phyloP scores from a whole-genome alignment of 73 alveolate genomes.

The Symbiodinium natans region DNA sequence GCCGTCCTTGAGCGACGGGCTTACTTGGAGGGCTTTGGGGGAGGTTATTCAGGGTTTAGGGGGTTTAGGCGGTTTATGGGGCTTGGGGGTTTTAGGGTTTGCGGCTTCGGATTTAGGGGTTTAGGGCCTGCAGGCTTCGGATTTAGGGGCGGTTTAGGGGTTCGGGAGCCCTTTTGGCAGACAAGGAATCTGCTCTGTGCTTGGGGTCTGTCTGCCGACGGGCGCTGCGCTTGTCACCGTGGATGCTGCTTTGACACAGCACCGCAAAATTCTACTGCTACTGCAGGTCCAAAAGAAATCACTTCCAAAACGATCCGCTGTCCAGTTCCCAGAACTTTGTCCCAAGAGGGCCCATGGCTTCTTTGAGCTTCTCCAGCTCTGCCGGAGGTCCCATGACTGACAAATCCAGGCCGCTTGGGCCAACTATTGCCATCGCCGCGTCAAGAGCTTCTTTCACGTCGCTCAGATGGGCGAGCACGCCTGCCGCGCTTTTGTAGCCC shows the following conservation, averaged over 20 bases:
- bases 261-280: not conserved
- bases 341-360: not conserved
- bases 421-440: not conserved
- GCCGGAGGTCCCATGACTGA: not conserved
- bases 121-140: too few relatives aligned
- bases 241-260: not conserved
- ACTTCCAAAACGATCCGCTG: slow-evolving; percentile 1
- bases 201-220: too few relatives aligned
- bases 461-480: not conserved
- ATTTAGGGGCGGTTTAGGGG: too few relatives aligned
- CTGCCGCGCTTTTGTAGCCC: not conserved
- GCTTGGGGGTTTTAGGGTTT: too few relatives aligned
- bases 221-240: not conserved
- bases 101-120: too few relatives aligned
- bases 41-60: too few relatives aligned
- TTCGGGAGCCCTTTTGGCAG: too few relatives aligned
- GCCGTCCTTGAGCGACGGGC: not conserved
- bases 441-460: slow-evolving; percentile 14
- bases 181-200: too few relatives aligned
- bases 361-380: slow-evolving; percentile 3
- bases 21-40: too few relatives aligned
- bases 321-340: slow-evolving; percentile 24
- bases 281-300: not conserved
- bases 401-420: slow-evolving; percentile 9
- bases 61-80: too few relatives aligned